These are phyloP conservation scores for Coemansia sp. DNA, from an alignment of 192 early-diverging fungal genomes.

Conservation along the genomic window DNA sequence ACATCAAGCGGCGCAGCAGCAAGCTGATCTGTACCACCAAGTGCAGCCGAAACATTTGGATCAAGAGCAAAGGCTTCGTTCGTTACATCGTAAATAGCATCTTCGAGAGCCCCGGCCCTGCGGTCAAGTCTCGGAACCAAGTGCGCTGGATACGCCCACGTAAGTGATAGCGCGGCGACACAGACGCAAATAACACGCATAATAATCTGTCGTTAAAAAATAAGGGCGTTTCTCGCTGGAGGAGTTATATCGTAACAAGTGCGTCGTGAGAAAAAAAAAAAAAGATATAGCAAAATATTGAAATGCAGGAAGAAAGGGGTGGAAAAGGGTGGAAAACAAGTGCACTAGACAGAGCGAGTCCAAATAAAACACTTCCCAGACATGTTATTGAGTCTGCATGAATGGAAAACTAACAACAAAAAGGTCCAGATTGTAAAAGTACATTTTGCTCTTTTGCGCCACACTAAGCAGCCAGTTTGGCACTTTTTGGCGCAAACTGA, in stretches of 20 bases:
- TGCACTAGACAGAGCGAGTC: neutral
- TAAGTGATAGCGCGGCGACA: slow-evolving; percentile 25
- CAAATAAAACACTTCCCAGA: neutral
- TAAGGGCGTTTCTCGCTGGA: too few species aligned
- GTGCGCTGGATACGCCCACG: slow-evolving; percentile 25
- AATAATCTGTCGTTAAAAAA: slow-evolving; percentile 2
- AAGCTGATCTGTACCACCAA: slow-evolving; percentile 5
- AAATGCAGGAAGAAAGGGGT: neutral
- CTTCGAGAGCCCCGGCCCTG: slow-evolving; percentile 20
- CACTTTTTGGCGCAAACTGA: neutral
- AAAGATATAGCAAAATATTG: neutral
- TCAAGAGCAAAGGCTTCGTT: slow-evolving; percentile 26
- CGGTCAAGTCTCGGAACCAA: slow-evolving; percentile 19
- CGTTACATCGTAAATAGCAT: slow-evolving; percentile 33
- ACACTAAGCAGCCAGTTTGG: neutral
- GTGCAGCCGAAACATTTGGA: slow-evolving; percentile 25
- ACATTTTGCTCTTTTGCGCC: neutral
- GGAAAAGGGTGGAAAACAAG: neutral
- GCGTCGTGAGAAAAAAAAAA: neutral
- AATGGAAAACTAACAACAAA: neutral
- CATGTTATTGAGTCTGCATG: neutral
- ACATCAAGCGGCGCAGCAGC: slow-evolving; percentile 6
- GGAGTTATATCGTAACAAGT: neutral
- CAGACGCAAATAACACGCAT: slow-evolving; percentile 41
- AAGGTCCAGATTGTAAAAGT: neutral